A percentile compares a stretch with the other conserved stretches of the same genome.
Evolutionary conservation across 805 yeast species (phyloP).

Genomic region (Zygosaccharomyces kombuchaensis): DNA sequence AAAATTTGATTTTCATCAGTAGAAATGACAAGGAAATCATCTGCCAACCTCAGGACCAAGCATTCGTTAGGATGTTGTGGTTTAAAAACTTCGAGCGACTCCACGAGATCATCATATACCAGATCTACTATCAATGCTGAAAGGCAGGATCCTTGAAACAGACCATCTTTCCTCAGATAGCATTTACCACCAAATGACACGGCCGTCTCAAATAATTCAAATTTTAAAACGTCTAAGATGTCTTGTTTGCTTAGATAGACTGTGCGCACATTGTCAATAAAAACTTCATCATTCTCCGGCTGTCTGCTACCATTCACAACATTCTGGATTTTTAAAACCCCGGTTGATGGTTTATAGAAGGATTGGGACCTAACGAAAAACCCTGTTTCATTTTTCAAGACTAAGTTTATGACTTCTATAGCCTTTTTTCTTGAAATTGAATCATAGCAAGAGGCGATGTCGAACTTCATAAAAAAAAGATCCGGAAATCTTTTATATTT

Average conservation of each 20-base stretch:
- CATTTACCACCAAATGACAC: conserved; percentile 38
- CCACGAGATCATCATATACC: conserved; percentile 59
- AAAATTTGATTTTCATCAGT: conserved; percentile 35
- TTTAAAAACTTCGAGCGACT: conserved; percentile 29
- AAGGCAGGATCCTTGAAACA: conserved; percentile 80
- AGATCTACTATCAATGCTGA: conserved; percentile 74
- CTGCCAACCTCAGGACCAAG: conserved; percentile 63
- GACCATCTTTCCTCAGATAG: conserved; percentile 56
- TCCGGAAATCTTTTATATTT: conserved; percentile 26
- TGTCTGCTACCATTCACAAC: conserved; percentile 21
- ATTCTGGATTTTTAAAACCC: conserved; percentile 10
- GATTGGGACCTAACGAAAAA: conserved; percentile 31
- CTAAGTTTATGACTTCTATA: conserved; percentile 31
- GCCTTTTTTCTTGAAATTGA: conserved; percentile 50
- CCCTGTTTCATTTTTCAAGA: conserved; percentile 17
- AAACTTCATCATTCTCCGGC: conserved; percentile 16
- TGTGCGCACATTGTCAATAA: conserved; percentile 36
- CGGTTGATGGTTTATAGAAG: conserved; percentile 19
- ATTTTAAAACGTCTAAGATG: conserved; percentile 42
- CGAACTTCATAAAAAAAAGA: conserved; percentile 62
- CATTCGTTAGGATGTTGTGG: conserved; percentile 27
- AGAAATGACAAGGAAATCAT: conserved; percentile 77
- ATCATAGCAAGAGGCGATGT: conserved; percentile 74
- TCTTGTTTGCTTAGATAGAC: conserved; percentile 40
- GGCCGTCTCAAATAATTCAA: conserved; percentile 52